A percentile compares a stretch with the other conserved stretches of the same genome.
Evolutionary conservation across 164 flowering plant species (phyloP).

Genomic region (Protea cynaroides): DNA sequence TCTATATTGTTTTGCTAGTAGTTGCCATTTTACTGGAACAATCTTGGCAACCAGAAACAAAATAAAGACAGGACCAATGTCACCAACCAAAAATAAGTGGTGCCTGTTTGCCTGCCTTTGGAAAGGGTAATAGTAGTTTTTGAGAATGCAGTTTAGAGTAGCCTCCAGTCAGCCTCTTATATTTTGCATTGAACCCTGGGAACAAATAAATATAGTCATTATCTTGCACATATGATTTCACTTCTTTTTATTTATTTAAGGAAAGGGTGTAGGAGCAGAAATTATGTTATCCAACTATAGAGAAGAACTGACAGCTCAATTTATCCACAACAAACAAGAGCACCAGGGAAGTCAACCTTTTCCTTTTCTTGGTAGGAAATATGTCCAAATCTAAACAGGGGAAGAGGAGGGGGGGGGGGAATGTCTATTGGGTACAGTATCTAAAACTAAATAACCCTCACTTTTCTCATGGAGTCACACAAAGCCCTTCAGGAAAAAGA

Average conservation of each 20-base stretch:
- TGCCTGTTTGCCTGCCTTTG: not conserved
- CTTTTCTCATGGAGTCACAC: not conserved
- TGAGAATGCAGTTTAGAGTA: not conserved
- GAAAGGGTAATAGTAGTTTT: not conserved
- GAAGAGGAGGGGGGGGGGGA: too few relatives aligned
- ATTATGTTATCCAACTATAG: not conserved
- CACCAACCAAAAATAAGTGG: not conserved
- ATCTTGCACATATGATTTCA: not conserved
- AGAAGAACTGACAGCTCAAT: not conserved
- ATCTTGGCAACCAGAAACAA: too few relatives aligned
- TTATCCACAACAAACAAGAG: not conserved
- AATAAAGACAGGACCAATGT: too few relatives aligned
- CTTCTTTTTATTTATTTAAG: too few relatives aligned
- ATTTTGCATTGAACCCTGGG: too few relatives aligned
- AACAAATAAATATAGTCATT: not conserved
- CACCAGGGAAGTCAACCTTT: not conserved
- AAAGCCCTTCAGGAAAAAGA: too few relatives aligned
- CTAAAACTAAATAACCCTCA: slow-evolving; percentile 5
- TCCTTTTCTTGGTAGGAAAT: not conserved
- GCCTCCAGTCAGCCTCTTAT: too few relatives aligned
- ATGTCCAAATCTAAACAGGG: not conserved
- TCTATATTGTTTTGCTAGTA: too few relatives aligned
- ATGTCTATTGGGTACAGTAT: not conserved
- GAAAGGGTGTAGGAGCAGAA: not conserved
- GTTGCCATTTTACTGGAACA: too few relatives aligned